Conservation (phyloP, 2,329 filamentous ascomycete genomes). For the Talaromyces sp. region DNA sequence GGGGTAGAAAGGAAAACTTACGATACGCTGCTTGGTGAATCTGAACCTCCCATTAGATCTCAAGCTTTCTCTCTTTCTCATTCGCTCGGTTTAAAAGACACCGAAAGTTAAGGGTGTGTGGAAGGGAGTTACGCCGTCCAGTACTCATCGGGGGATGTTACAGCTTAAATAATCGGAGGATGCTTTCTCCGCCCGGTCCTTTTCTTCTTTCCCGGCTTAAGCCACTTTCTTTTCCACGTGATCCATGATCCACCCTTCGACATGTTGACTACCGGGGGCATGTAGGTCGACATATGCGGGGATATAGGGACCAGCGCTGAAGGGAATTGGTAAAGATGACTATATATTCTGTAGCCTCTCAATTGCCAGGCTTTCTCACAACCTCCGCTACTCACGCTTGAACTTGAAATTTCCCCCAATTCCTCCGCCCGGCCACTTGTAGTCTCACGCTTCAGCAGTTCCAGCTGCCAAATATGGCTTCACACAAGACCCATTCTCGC, state of each 20-base stretch:
- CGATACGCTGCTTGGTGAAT: not conserved
- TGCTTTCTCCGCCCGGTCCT: not conserved
- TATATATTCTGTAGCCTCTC: not conserved
- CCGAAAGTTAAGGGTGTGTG: not conserved
- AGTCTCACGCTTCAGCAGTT: not conserved
- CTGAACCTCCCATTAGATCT: not conserved
- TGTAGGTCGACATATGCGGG: not conserved
- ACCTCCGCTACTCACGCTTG: not conserved
- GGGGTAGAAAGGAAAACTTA: not conserved
- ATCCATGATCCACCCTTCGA: not conserved
- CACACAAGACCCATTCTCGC: not conserved
- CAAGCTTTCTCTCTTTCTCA: not conserved
- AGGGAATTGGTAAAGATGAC: not conserved
- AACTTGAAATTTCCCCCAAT: not conserved
- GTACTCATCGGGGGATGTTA: not conserved
- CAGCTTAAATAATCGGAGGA: not conserved
- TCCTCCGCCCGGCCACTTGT: not conserved
- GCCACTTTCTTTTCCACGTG: not conserved
- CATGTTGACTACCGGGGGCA: not conserved
- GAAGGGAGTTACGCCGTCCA: not conserved
- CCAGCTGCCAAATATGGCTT: not conserved
- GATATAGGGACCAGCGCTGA: not conserved
- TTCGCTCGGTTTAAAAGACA: not conserved
- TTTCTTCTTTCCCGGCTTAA: not conserved
- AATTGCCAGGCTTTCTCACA: not conserved